Base-by-base conservation (phyloP, 345 rosid species). In the Microcos paniculata region DNA sequence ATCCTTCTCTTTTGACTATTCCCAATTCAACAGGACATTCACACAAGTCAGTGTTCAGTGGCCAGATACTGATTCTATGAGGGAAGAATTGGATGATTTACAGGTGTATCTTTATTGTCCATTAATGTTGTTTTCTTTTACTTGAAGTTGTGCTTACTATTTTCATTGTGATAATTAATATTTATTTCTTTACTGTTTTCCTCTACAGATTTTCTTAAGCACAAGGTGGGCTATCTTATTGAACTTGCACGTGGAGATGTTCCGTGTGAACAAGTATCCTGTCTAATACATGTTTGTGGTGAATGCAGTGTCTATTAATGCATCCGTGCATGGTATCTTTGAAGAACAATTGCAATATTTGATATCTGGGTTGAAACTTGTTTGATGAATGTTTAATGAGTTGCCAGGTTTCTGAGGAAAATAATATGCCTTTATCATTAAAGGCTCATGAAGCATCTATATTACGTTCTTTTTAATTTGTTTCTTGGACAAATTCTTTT, bases 201-300 rank as follows among this genome's bases (percentile, higher is more conserved):
- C 66, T 31, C 61, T 79, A 79, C 97, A 96, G 99, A 92, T 96
- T 77, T 96, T 96, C 88, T 84, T 96, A 72, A 92, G 99, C 90
- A 94, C 99, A 38, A 87, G 99, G 79, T 94, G 98, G 99, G 98
- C 98, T 74, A 96, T 96, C 83, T 83, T 96, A 79, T 88, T 92
- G 85, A 96, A 96, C 82, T 87, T 96, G 87, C 97, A 94, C 31
- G 97, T 86, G 43, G 99, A 96, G 85, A 96, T 96, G 99, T 96
- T 96, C 78, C 97, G 99, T 40, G 97, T 96, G 74, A 96, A 96
- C 90, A 96, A 94, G 99, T 96, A 96, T 96, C 99, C 97, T 88
- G 70, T 75, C 74, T 76, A 55, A 55, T 63, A 64, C 21, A 38
- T 19, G 42, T 75, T 56, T 77, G 65, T 78, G 31, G 30, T 68